A percentile compares a stretch with the other conserved stretches of the same genome.
Evolutionary conservation across 441 rosid species (phyloP).

Genomic region (Manihot esculenta): DNA sequence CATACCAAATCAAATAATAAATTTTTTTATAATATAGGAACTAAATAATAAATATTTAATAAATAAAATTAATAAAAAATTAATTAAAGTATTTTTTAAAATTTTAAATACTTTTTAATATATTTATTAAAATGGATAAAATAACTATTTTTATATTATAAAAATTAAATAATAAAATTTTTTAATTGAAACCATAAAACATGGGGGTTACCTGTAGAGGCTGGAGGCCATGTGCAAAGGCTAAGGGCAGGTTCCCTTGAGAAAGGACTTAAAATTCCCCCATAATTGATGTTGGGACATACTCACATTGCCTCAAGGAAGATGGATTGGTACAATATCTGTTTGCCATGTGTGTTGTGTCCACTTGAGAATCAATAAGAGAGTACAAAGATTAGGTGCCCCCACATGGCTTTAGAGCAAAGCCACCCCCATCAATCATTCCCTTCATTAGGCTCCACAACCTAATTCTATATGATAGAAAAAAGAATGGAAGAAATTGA

Average conservation of each 20-base stretch:
- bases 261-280: conserved; percentile 8
- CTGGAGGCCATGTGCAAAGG: conserved; percentile 50
- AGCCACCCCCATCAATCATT: conserved; percentile 31
- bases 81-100: too few relatives aligned
- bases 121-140: too few relatives aligned
- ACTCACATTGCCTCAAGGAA: conserved; percentile 9
- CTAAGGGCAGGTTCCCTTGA: conserved; percentile 7
- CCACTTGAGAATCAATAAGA: conserved; percentile 20
- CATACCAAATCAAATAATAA: too few relatives aligned
- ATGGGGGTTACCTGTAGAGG: conserved; percentile 27
- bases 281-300: conserved; percentile 27
- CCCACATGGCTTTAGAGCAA: conserved; percentile 43
- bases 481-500: too few relatives aligned
- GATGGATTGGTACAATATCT: background rate
- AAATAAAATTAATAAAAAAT: too few relatives aligned
- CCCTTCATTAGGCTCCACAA: conserved; percentile 11
- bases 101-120: too few relatives aligned
- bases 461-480: background rate
- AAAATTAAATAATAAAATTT: too few relatives aligned
- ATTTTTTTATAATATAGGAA: too few relatives aligned
- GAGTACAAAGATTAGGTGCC: conserved; percentile 28
- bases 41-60: too few relatives aligned
- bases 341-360: conserved; percentile 12
- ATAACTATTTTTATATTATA: too few relatives aligned
- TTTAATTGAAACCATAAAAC: conserved; percentile 31